Evolutionary conservation across 768 basidiomycete species (phyloP).

Genomic region (Tylopilus balloui): DNA sequence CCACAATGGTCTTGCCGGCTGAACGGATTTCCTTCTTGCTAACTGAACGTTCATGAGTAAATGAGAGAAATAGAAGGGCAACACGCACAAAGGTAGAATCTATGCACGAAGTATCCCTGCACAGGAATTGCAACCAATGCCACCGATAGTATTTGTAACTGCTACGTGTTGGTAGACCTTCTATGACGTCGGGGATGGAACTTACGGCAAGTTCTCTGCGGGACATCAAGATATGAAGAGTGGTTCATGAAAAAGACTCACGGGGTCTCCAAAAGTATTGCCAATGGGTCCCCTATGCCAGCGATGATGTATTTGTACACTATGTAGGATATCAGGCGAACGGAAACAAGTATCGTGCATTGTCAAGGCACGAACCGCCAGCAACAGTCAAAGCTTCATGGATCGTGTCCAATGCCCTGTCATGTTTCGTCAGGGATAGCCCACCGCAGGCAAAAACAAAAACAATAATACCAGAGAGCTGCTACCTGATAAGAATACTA

Average conservation of each 20-base stretch:
- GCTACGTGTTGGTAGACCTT: background rate
- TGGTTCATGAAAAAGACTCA: background rate
- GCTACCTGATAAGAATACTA: constrained; percentile 1
- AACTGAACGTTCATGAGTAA: constrained; percentile 1
- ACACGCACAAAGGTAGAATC: constrained; percentile 4
- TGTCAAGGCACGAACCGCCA: constrained; percentile 5
- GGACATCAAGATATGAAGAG: background rate
- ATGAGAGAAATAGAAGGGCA: too few relatives aligned
- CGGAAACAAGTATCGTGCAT: too few relatives aligned
- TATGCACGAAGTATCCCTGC: constrained; percentile 5
- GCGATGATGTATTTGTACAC: constrained; percentile 4
- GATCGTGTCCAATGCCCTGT: constrained; percentile 9
- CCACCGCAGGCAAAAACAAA: too few relatives aligned
- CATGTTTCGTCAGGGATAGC: background rate
- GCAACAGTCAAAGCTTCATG: constrained; percentile 3
- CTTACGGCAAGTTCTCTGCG: constrained; percentile 13
- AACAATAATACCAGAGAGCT: constrained; percentile 1
- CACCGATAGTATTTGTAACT: constrained; percentile 5
- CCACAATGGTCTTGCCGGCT: too few relatives aligned
- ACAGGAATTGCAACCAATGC: background rate
- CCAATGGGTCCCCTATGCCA: background rate
- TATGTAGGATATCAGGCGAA: background rate
- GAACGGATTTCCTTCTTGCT: constrained; percentile 1
- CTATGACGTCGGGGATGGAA: background rate
- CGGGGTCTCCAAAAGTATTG: background rate